These are phyloP conservation scores for Penicillium thymicola DNA, from an alignment of 2,329 filamentous ascomycete genomes.

Conservation along the genomic window DNA sequence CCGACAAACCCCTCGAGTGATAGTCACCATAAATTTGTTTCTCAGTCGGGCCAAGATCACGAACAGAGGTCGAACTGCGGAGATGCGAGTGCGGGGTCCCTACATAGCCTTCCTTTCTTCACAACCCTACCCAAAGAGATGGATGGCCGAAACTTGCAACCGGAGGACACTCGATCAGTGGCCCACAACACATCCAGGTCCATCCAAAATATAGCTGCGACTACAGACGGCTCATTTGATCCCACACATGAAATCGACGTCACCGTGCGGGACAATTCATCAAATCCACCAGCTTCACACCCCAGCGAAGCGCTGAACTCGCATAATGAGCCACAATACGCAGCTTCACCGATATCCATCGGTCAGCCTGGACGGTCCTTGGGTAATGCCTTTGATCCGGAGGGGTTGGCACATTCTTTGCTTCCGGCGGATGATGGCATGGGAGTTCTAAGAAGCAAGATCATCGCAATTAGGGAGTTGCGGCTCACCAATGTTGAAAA, in stretches of 20 bases:
- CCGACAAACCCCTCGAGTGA: conserved; percentile 20
- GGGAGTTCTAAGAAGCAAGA: conserved; percentile 62
- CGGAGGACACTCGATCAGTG: conserved; percentile 13
- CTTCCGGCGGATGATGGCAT: conserved; percentile 79
- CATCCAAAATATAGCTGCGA: not conserved
- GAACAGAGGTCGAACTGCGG: conserved; percentile 9
- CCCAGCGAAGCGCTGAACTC: not conserved
- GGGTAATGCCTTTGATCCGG: conserved; percentile 8
- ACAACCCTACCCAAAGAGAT: conserved; percentile 23
- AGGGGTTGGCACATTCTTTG: conserved; percentile 21
- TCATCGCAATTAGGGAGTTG: conserved; percentile 64
- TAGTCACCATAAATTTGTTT: conserved; percentile 3
- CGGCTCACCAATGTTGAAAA: conserved; percentile 61
- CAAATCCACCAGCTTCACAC: not conserved
- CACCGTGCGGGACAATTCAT: not conserved
- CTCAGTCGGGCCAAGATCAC: conserved; percentile 14
- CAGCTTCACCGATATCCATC: not conserved
- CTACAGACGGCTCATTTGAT: not conserved
- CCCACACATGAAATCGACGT: not conserved
- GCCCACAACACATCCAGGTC: conserved; percentile 2
- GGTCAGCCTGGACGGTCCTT: not conserved
- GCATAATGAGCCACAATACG: not conserved
- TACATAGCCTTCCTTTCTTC: conserved; percentile 23
- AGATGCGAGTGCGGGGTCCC: conserved; percentile 24
- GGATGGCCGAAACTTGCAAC: conserved; percentile 19